These are phyloP conservation scores for Phytophthora ohioensis DNA, from an alignment of 352 stramenopile species.

Conservation along the genomic window DNA sequence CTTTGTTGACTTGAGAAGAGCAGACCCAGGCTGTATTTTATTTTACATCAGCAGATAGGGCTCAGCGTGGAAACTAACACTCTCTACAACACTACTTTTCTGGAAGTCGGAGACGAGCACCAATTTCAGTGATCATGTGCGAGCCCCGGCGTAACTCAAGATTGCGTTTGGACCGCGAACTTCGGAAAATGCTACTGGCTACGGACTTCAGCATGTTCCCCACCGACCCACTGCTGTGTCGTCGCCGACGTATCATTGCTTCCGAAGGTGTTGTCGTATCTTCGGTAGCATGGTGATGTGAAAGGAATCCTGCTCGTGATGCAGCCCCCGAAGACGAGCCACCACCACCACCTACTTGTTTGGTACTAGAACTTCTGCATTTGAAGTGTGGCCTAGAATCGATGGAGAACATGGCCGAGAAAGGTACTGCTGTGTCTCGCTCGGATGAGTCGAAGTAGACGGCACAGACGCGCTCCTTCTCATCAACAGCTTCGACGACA, in stretches of 20 bases:
- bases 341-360: slow-evolving; percentile 44
- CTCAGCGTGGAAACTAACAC: neutral
- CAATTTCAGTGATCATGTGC: slow-evolving; percentile 54
- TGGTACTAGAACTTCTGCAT: slow-evolving; percentile 46
- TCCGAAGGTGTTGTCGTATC: slow-evolving; percentile 17
- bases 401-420: slow-evolving; percentile 75
- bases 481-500: slow-evolving; percentile 59
- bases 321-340: slow-evolving; percentile 53
- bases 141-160: slow-evolving; percentile 50
- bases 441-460: slow-evolving; percentile 81
- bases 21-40: neutral
- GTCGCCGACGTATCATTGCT: slow-evolving; percentile 15
- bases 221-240: slow-evolving; percentile 64
- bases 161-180: slow-evolving; percentile 39
- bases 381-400: slow-evolving; percentile 57
- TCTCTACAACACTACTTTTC: slow-evolving; percentile 16
- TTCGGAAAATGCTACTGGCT: slow-evolving; percentile 56
- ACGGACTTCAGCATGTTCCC: slow-evolving; percentile 73
- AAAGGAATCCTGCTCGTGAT: slow-evolving; percentile 21
- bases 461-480: slow-evolving; percentile 67
- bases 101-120: slow-evolving; percentile 24
- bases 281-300: slow-evolving; percentile 21
- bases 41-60: neutral
- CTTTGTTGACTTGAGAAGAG: neutral
- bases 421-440: slow-evolving; percentile 65